A percentile compares a stretch with the other conserved stretches of the same genome.
Conservation (phyloP, 2,329 filamentous ascomycete species). For the Diaporthe vaccinii region DNA sequence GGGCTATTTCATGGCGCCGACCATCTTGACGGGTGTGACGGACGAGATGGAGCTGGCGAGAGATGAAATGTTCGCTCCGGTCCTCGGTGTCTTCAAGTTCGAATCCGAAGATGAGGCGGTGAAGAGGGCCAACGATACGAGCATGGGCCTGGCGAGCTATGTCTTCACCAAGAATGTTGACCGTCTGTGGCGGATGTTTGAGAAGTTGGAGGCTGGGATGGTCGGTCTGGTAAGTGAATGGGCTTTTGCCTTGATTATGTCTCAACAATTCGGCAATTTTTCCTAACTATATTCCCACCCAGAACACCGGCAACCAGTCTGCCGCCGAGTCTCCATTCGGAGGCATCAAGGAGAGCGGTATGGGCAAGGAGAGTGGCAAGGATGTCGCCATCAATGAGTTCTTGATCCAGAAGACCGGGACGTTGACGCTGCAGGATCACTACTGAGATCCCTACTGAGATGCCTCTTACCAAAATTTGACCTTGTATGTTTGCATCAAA, state of each 20-base stretch:
- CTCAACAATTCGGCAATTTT: not conserved
- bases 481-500: not conserved
- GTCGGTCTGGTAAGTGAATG: slow-evolving; percentile 60
- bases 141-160: slow-evolving; percentile 51
- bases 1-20: slow-evolving; percentile 78
- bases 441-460: slow-evolving; percentile 37
- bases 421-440: slow-evolving; percentile 36
- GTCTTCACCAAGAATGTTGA: slow-evolving; percentile 49
- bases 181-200: slow-evolving; percentile 57
- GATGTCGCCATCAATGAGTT: slow-evolving; percentile 43
- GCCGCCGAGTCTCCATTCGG: slow-evolving; percentile 45
- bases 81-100: slow-evolving; percentile 44
- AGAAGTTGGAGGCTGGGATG: slow-evolving; percentile 74
- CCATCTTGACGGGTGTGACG: slow-evolving; percentile 70
- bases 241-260: too few species aligned
- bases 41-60: slow-evolving; percentile 43
- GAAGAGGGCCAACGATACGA: slow-evolving; percentile 50
- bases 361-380: slow-evolving; percentile 45
- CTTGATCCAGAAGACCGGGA: slow-evolving; percentile 41
- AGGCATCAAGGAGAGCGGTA: slow-evolving; percentile 45
- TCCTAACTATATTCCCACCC: not conserved
- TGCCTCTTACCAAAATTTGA: not conserved
- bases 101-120: slow-evolving; percentile 52
- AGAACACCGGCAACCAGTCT: slow-evolving; percentile 56
- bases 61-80: slow-evolving; percentile 45